A percentile compares a stretch with the other conserved stretches of the same genome.
Conservation (phyloP, 768 basidiomycete species). For the Boletus sensibilis region DNA sequence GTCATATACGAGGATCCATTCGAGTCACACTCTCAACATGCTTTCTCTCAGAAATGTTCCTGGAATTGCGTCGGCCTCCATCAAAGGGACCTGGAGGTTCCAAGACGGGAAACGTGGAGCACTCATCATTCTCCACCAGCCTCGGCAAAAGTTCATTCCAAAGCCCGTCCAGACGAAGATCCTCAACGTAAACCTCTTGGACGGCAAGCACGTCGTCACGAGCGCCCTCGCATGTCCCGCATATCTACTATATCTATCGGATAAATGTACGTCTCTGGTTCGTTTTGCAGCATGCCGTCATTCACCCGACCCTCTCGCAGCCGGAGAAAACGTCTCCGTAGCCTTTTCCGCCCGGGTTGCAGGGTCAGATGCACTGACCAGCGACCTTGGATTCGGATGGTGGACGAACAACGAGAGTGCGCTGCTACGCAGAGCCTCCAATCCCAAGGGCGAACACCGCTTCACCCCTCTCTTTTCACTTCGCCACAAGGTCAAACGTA, state of each 20-base stretch:
- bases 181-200: constrained; percentile 9
- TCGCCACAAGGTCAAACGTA: background rate
- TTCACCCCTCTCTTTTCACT: constrained; percentile 16
- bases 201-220: constrained; percentile 27
- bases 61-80: constrained; percentile 24
- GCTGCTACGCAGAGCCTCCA: constrained; percentile 2
- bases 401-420: constrained; percentile 4
- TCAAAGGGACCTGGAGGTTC: constrained; percentile 32
- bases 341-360: background rate
- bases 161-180: constrained; percentile 16
- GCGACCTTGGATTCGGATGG: constrained; percentile 1
- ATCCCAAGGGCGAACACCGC: background rate
- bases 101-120: constrained; percentile 22
- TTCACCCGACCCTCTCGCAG: background rate
- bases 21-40: no score
- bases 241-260: constrained; percentile 25
- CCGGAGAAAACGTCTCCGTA: constrained; percentile 11
- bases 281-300: background rate
- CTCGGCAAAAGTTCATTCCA: constrained; percentile 21
- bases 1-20: background rate
- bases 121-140: constrained; percentile 28
- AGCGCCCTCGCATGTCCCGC: constrained; percentile 28
- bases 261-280: constrained; percentile 6
- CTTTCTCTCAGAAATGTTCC: background rate
- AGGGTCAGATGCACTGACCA: background rate